Conservation (phyloP, 768 basidiomycete genomes). For the Boletus barrowsii region DNA sequence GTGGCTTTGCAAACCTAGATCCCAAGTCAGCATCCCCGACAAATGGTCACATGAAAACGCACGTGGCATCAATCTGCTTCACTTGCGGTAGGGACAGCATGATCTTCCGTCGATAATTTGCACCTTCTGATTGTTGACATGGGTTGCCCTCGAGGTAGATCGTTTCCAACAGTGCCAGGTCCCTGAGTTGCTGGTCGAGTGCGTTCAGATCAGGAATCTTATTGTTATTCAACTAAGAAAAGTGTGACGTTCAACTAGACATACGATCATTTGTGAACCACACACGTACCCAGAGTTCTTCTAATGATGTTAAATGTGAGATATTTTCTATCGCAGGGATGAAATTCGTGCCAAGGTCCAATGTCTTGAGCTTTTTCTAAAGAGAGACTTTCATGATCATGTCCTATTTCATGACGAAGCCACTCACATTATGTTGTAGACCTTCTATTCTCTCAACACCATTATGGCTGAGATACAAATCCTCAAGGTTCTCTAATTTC, state of each 20-base stretch:
- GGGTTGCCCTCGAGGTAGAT: slow-evolving; percentile 96
- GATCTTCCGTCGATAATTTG: slow-evolving; percentile 83
- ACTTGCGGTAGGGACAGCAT: slow-evolving; percentile 86
- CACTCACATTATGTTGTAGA: slow-evolving; percentile 73
- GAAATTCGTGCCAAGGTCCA: slow-evolving; percentile 88
- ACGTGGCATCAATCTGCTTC: slow-evolving; percentile 96
- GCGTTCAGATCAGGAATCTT: slow-evolving; percentile 67
- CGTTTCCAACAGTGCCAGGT: slow-evolving; percentile 67
- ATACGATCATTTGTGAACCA: neutral
- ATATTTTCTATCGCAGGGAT: slow-evolving; percentile 77
- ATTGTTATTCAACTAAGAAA: slow-evolving; percentile 81
- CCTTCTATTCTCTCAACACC: slow-evolving; percentile 83
- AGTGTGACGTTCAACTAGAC: neutral
- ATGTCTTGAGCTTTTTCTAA: slow-evolving; percentile 68
- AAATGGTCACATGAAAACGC: slow-evolving; percentile 34
- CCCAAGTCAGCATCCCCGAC: neutral
- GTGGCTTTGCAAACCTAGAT: slow-evolving; percentile 55
- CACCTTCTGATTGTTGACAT: slow-evolving; percentile 74
- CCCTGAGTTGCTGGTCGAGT: slow-evolving; percentile 64
- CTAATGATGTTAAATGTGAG: slow-evolving; percentile 70
- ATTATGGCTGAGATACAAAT: slow-evolving; percentile 93
- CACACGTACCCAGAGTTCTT: slow-evolving; percentile 86
- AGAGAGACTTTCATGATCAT: neutral
- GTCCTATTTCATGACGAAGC: neutral
- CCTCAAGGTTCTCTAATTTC: slow-evolving; percentile 67